Evolutionary conservation across 148 eudicot species (phyloP), one percentile per base, ranked within the genome.

Genomic region (Camellia sinensis): DNA sequence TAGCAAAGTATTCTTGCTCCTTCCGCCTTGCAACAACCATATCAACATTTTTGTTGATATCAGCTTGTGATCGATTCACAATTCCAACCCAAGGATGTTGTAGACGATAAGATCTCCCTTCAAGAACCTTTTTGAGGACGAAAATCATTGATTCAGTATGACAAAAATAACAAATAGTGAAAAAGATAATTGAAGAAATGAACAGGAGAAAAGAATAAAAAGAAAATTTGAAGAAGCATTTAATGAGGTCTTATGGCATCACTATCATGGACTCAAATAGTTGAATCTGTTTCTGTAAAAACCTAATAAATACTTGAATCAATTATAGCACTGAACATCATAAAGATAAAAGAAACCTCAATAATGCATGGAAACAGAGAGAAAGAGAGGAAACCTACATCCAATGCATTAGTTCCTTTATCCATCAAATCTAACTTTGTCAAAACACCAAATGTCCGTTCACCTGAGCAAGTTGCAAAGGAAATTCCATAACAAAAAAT

Each of bases 391-490:
- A 64, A 66, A 79, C 84, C 46, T 88, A 94, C 98, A 74, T 94
- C 98, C 68, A 92, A 80, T 18, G 98, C 98, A 87, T 94, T 89
- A 61, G 98, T 94, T 79, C 98, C 98, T 87, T 90, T 94, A 78
- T 94, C 98, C 98, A 94, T 94, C 79, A 94, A 85, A 86, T 94
- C 98, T 61, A 94, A 82, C 81, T 94, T 94, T 61, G 98, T 94
- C 71, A 94, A 73, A 76, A 94, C 98, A 22, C 97, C 98, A 78
- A 94, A 94, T 71, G 98, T 92, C 21, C 97, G 90, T 53, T 92
- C 97, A 76, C 98, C 98, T 93, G 87, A 75, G 83, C 29, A 52
- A 78, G 52, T 67, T 14, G 53, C 43, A 79, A 65, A 44, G 67
- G 6, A 45, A 79, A 76, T 29, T 71, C 54, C 21, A 10, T 71